Evolutionary conservation across 352 stramenopile species (phyloP).

Genomic region (Globisporangium sylvaticum): DNA sequence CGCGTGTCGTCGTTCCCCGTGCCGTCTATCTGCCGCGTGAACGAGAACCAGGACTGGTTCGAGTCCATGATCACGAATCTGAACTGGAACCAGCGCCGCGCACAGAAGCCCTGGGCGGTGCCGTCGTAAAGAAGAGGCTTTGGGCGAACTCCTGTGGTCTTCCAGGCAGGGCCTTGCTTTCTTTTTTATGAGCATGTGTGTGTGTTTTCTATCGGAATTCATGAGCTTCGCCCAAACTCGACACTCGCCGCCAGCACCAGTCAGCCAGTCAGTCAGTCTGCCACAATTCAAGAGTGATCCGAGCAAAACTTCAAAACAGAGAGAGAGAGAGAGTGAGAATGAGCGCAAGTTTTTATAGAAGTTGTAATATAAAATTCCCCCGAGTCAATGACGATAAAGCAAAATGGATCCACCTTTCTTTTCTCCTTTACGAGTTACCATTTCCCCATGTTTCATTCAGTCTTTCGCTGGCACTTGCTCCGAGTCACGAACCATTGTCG

Average conservation of each 20-base stretch:
- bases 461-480: neutral
- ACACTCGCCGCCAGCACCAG: neutral
- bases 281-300: neutral
- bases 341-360: constrained; percentile 14
- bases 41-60: constrained; percentile 92
- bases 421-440: neutral
- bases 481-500: neutral
- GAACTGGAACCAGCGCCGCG: constrained; percentile 90
- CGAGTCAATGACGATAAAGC: neutral
- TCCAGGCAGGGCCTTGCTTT: neutral
- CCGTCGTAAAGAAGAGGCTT: constrained; percentile 6
- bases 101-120: constrained; percentile 71
- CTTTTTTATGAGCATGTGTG: constrained; percentile 1
- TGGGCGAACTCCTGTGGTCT: neutral
- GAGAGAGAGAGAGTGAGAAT: neutral
- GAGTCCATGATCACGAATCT: constrained; percentile 90
- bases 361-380: constrained; percentile 12
- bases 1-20: constrained; percentile 86
- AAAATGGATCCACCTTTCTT: neutral
- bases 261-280: neutral
- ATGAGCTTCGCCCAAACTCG: neutral
- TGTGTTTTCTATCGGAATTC: constrained; percentile 1
- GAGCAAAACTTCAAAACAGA: neutral
- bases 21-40: constrained; percentile 81
- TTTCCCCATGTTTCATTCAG: neutral